phyloP scores from a whole-genome alignment of 2,329 filamentous ascomycete species.

The Sphaerulina musiva region DNA sequence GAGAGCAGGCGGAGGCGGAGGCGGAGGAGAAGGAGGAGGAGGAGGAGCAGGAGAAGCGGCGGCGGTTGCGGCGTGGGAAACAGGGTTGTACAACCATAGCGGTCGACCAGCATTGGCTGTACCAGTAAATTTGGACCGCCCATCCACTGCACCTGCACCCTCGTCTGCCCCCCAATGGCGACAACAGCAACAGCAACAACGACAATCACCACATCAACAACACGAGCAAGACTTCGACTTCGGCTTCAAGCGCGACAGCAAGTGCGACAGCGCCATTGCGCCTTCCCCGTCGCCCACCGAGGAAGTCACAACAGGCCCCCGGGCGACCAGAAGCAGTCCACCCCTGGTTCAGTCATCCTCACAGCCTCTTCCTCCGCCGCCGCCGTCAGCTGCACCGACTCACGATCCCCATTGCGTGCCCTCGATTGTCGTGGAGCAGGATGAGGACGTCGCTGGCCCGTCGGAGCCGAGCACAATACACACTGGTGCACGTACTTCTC shows the following conservation, averaged over 20 bases:
- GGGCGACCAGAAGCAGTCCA: not conserved
- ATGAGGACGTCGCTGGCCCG: constrained; percentile 18
- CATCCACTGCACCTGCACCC: not conserved
- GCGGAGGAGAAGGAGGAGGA: not conserved
- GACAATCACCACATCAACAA: not conserved
- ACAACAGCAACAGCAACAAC: not conserved
- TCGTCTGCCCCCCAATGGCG: not conserved
- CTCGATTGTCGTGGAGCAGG: constrained; percentile 42
- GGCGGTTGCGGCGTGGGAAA: not conserved
- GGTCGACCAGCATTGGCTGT: too few relatives aligned
- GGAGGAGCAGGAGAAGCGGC: not conserved
- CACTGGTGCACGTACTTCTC: not conserved
- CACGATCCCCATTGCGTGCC: constrained; percentile 34
- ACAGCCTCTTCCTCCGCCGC: not conserved
- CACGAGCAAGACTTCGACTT: not conserved
- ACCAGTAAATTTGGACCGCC: not conserved
- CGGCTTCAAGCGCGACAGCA: constrained; percentile 12
- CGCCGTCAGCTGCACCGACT: not conserved
- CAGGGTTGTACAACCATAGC: not conserved
- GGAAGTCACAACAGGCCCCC: constrained; percentile 11
- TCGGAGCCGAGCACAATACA: constrained; percentile 18
- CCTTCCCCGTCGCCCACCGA: constrained; percentile 25
- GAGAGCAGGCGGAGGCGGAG: not conserved
- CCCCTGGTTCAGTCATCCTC: too few relatives aligned
- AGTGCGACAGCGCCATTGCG: constrained; percentile 34